These are phyloP conservation scores for Claviceps citrina DNA, from an alignment of 2,329 filamentous ascomycete species.

Conservation along the genomic window DNA sequence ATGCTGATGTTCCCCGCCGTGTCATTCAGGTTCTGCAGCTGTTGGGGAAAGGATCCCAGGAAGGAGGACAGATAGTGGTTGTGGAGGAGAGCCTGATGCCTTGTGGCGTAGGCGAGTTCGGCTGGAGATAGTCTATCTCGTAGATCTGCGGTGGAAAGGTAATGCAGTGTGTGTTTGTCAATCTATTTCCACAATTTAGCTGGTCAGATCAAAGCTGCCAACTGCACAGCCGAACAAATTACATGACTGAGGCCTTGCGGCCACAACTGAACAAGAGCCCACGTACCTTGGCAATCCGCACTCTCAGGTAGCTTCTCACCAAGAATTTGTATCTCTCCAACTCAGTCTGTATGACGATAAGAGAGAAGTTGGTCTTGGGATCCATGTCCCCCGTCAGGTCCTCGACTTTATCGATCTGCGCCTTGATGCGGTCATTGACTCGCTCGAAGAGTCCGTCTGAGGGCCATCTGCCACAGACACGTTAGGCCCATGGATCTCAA, in stretches of 20 bases:
- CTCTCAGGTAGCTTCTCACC: constrained; percentile 65
- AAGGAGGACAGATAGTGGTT: constrained; percentile 79
- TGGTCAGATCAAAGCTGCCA: background rate
- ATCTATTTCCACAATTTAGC: constrained; percentile 34
- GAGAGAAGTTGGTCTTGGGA: constrained; percentile 76
- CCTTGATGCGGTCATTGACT: constrained; percentile 55
- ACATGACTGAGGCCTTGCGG: background rate
- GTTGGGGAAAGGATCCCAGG: constrained; percentile 61
- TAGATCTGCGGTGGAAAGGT: constrained; percentile 42
- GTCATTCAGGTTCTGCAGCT: constrained; percentile 77
- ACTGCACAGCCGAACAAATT: too few relatives aligned
- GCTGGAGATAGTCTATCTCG: constrained; percentile 53
- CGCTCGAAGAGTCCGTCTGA: constrained; percentile 65
- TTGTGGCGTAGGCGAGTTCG: constrained; percentile 68
- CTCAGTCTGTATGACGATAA: constrained; percentile 94
- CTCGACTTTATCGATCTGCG: constrained; percentile 56
- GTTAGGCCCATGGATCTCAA: background rate
- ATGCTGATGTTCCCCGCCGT: constrained; percentile 79
- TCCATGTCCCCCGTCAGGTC: constrained; percentile 74
- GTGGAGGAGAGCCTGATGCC: constrained; percentile 72
- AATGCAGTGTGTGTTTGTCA: constrained; percentile 61
- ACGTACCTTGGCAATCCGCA: constrained; percentile 69
- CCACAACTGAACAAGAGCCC: background rate
- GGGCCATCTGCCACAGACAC: constrained; percentile 37
- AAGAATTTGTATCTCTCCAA: constrained; percentile 88